These are phyloP conservation scores for Xylaria nigripes DNA, from an alignment of 495 filamentous ascomycete species.

Conservation along the genomic window DNA sequence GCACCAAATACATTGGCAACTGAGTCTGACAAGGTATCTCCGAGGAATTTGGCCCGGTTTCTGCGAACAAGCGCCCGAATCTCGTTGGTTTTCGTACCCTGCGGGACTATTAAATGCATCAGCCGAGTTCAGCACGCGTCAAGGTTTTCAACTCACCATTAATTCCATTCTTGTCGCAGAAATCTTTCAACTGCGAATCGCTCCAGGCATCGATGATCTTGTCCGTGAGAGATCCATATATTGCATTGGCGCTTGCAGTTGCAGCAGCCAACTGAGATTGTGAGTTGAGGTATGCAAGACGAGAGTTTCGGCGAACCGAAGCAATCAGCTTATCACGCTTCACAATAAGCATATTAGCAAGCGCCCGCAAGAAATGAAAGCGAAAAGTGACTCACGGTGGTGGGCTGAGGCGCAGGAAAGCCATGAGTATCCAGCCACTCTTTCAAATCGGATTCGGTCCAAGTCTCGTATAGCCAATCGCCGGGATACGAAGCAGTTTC, in stretches of 20 bases:
- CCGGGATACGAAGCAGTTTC: constrained; percentile 80
- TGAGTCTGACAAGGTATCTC: constrained; percentile 54
- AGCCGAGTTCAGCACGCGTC: not conserved
- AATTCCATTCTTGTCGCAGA: constrained; percentile 83
- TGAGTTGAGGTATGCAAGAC: constrained; percentile 59
- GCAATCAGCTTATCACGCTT: constrained; percentile 82
- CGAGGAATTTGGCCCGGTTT: constrained; percentile 66
- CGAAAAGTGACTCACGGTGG: constrained; percentile 36
- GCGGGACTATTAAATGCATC: constrained; percentile 70
- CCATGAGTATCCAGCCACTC: constrained; percentile 87
- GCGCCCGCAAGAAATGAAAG: no score
- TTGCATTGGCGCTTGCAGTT: constrained; percentile 56
- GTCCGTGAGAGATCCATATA: constrained; percentile 66
- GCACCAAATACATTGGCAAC: constrained; percentile 64
- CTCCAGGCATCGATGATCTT: constrained; percentile 83
- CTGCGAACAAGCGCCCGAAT: constrained; percentile 85
- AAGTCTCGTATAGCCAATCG: constrained; percentile 89
- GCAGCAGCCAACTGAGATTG: constrained; percentile 53
- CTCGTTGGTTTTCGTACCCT: constrained; percentile 84
- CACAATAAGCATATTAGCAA: not conserved
- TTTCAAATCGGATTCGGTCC: constrained; percentile 54
- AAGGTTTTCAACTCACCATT: constrained; percentile 20
- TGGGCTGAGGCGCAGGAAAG: constrained; percentile 78
- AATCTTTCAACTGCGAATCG: constrained; percentile 80
- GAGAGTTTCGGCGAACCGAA: constrained; percentile 82